These are phyloP conservation scores for Hemisphaericaspora nanyangensis DNA, from an alignment of 805 yeast species.

Conservation along the genomic window DNA sequence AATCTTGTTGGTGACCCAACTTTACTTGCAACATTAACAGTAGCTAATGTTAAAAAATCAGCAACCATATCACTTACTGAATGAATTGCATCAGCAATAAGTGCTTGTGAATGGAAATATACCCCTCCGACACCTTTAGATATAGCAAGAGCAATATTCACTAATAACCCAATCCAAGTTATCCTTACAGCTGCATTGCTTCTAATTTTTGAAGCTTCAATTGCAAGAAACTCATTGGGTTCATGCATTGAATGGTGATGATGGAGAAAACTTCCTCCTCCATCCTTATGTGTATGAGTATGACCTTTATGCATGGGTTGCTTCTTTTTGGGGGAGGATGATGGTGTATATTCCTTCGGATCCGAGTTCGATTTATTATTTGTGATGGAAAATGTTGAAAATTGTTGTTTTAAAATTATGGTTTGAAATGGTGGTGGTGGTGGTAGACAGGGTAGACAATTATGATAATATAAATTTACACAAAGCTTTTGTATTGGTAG, in stretches of 20 bases:
- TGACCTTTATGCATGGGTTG: constrained; percentile 3
- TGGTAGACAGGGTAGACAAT: no score
- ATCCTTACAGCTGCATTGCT: constrained; percentile 85
- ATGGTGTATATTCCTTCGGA: no score
- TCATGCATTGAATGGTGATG: constrained; percentile 46
- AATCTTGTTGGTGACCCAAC: constrained; percentile 53
- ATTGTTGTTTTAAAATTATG: not conserved
- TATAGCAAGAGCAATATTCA: constrained; percentile 80
- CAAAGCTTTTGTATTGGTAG: not conserved
- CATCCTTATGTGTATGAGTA: constrained; percentile 14
- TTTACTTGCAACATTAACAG: constrained; percentile 72
- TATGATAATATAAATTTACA: no score
- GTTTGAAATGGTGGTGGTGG: no score
- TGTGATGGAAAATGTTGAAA: not conserved
- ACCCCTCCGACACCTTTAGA: constrained; percentile 89
- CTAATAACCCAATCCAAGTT: constrained; percentile 85
- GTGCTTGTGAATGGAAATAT: constrained; percentile 89
- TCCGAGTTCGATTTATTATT: not conserved
- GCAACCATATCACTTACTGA: constrained; percentile 87
- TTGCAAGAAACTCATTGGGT: constrained; percentile 39
- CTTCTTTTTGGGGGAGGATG: not conserved
- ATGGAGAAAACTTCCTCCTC: constrained; percentile 23
- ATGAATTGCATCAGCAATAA: constrained; percentile 92
- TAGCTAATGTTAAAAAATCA: constrained; percentile 82
- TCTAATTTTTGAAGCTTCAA: constrained; percentile 21